Base-by-base conservation (phyloP, 2,329 filamentous ascomycete genomes). In the Aspergillus latus region DNA sequence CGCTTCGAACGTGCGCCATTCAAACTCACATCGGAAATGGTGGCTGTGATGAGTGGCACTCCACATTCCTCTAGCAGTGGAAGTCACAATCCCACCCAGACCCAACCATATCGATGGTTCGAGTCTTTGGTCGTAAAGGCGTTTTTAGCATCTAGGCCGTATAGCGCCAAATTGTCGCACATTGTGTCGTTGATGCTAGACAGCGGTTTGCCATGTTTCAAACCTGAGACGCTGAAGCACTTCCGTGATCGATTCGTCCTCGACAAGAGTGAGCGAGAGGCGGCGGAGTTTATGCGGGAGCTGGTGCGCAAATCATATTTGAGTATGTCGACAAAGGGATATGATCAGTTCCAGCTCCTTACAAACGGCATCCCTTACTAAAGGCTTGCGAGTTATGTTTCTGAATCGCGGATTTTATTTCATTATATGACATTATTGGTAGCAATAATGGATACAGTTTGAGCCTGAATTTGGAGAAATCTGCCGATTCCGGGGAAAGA, bases 1-100 rank as follows among this genome's bases (percentile, higher is more conserved):
- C 93, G 92, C 66, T 99, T 99, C 70, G 94, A 99, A 79, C 88
- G 94, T 28, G 94, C 94, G 0, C 94, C 94, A 0, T 99, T 99
- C 82, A 99, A 99, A 78, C 85, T 99, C 53, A 99, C 94, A 0
- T 84, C 86, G 6, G 94, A 99, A 73, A 99, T 99, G 95, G 84
- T 99, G 58, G 90, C 92, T n/a, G 94, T 99, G 66, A 97, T 99
- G 93, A 93, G 94, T 52, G 92, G 92, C 57, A 87, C 82, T 37
- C 68, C 68, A 32, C 61, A 68, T 39, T 62, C 66, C 34, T 67
- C 66, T 1, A 61, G 64, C 6, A 46, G 62, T 53, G 66, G 65
- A 42, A 52, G 70, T 6, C 65, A 74, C 54, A 71, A 73, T 57
- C 71, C 74, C 53, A 88, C 86, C 2, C 86, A 88, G 42, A 89